A percentile compares a stretch with the other conserved stretches of the same genome.
These are phyloP conservation scores for Venturia pyrina DNA, from an alignment of 2,329 filamentous ascomycete genomes.

Conservation along the genomic window DNA sequence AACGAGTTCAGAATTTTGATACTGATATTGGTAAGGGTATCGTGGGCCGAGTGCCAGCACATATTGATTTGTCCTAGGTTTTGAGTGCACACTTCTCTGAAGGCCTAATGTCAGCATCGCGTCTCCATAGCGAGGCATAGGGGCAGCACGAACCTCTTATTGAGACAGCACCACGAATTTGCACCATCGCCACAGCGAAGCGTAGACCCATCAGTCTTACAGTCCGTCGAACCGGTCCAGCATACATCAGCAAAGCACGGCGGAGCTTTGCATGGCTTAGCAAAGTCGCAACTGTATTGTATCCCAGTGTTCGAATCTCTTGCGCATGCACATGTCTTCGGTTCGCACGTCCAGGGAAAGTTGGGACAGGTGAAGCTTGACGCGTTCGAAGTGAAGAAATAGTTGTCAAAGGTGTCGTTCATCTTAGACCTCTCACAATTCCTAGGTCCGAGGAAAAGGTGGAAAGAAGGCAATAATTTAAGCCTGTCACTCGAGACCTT, in stretches of 20 bases:
- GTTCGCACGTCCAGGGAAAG: neutral
- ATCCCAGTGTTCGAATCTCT: neutral
- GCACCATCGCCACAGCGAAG: neutral
- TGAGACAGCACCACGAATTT: neutral
- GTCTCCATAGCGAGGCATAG: neutral
- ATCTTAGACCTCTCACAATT: neutral
- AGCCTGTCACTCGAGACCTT: neutral
- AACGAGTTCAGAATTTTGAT: neutral
- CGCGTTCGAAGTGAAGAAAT: neutral
- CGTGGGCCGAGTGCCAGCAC: neutral
- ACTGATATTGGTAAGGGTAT: conserved; percentile 2
- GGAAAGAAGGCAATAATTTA: neutral
- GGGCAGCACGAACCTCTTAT: neutral
- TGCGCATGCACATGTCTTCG: neutral
- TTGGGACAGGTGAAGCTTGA: neutral
- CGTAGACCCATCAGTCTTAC: neutral
- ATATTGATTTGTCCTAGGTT: neutral
- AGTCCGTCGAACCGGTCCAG: neutral
- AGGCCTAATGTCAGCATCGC: neutral
- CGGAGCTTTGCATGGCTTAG: neutral
- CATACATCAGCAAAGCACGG: neutral
- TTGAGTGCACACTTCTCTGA: neutral
- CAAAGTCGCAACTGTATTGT: neutral
- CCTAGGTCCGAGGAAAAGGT: neutral
- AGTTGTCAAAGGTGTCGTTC: neutral